Evolutionary conservation across 2,329 filamentous ascomycete species (phyloP), one percentile per base, ranked within the genome.

Genomic region (Rutstroemia sp.): DNA sequence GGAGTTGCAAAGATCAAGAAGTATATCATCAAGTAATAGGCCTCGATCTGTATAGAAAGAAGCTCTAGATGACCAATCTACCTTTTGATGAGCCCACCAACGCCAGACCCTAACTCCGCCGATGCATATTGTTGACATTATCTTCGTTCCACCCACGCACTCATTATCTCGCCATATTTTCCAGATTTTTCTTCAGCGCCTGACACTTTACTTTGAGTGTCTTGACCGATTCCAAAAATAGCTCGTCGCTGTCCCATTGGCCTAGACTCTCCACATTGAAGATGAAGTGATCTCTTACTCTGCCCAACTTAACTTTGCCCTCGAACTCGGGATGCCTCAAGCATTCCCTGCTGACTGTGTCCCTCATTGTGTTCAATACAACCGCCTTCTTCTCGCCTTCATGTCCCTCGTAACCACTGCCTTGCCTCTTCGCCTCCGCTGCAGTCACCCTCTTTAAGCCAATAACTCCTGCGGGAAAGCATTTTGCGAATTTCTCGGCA

Each of bases 201-300:
- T 83, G 76, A 64, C 89, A 94, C 78, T 97, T 97, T 66, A 82
- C 78, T 76, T 92, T 96, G 60, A 99, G 75, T 64, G 90, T 77
- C 74, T 87, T 88, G 51, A 99, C 81, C 27, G 89, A 85, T 74
- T 97, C 91, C 56, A 99, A 73, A 76, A 99, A 97, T 62, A 99
- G 78, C 73, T 91, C 86, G 67, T 97, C 92, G 69, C 91, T 96
- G 58, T 94, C 86, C 77, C 90, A 95, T 75, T 99, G 94, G 5
- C 94, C 95, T 0, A 90, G 87, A 76, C 92, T 96, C 78, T 99
- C 94, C 38, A 99, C 80, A 54, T 84, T 87, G 78, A 94, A 99
- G 73, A 99, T 97, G 72, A 99, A 99, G 75, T 99, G 95, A 71
- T 99, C 94, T 62, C 91, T 80, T 65, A 91, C 78, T 54, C 95